Evolutionary conservation across 2,329 filamentous ascomycete genomes (phyloP).

Genomic region (Sordariomycetes sp.): DNA sequence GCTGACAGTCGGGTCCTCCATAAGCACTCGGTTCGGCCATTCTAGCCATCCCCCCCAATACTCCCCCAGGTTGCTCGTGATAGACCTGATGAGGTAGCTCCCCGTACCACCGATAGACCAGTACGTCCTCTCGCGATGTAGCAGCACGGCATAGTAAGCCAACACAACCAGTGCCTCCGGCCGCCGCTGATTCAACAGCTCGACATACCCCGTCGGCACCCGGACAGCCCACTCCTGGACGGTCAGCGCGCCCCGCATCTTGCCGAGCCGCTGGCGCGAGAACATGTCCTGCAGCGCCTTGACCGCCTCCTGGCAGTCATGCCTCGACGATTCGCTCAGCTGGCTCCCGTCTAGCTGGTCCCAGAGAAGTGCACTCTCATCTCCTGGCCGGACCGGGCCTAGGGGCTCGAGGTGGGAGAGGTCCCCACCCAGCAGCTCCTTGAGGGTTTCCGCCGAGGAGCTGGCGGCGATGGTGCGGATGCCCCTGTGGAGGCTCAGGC

Average conservation of each 20-base stretch:
- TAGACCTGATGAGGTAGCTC: constrained; percentile 12
- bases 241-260: constrained; percentile 5
- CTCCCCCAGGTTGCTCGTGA: constrained; percentile 13
- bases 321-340: constrained; percentile 4
- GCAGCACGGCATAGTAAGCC: constrained; percentile 25
- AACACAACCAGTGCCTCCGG: constrained; percentile 25
- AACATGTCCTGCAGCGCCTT: constrained; percentile 16
- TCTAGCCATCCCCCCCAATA: constrained; percentile 17
- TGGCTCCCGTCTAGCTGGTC: constrained; percentile 18
- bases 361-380: constrained; percentile 14
- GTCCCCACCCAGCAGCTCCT: background rate
- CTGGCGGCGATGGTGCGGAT: constrained; percentile 22
- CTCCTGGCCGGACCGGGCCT: background rate
- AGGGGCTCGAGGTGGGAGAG: background rate
- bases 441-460: constrained; percentile 14
- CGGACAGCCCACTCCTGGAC: constrained; percentile 6
- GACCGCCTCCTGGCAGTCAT: constrained; percentile 11
- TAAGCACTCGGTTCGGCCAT: background rate
- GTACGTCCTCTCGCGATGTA: constrained; percentile 19
- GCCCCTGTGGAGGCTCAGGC: constrained; percentile 26
- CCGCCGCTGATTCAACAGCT: constrained; percentile 17
- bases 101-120: constrained; percentile 20
- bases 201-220: constrained; percentile 15
- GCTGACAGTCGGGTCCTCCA: no score
- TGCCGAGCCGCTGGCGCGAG: constrained; percentile 12